Base-by-base conservation (phyloP, 208 protist genomes). In the Phytomonas sp. region DNA sequence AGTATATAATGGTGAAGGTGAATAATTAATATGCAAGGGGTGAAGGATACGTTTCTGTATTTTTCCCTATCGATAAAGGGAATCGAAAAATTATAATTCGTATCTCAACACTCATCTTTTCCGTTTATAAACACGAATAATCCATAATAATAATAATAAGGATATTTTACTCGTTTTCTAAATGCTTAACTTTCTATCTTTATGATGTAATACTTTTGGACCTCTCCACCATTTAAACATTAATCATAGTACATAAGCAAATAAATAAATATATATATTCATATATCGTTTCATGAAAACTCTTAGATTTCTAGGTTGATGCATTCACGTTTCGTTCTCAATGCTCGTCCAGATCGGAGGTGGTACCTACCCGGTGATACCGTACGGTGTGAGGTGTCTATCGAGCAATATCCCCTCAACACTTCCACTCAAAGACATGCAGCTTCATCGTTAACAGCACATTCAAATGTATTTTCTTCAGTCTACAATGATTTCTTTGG, bases 1-100 rank as follows among this genome's bases (percentile, higher is more conserved):
- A 67, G 43, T 33, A 71, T 78, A 62, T 75, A 69, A 62, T 60
- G 26, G 46, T 26, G 20, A 26, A 56, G 46, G 20, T 56, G 46
- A 56, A 56, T 56, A 56, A 56, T 7, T 56, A 56, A 56, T 56
- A 56, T 56, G 20, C 1, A 56, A 26, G 20, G 8, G 5, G 20
- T 5, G 26, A 56, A 2, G 20, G 46, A 26, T 56, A 6, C 46
- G 20, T 56, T 56, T 56, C 20, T 6, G 6, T 26, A 6, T 56
- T 8, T 26, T 26, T 26, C 20, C 23, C 46, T 7, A 56, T 7
- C 20, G 46, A 26, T 7, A 56, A 56, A 26, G 46, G 46, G 46
- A 26, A 1, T 8, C 17, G 46, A 56, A 56, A 56, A 26, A 26
- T 56, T 17, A 8, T 56, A 56, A 26, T 56, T 56, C 20, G 46